phyloP scores from a whole-genome alignment of 441 rosid species.

The Geranium incanum region DNA sequence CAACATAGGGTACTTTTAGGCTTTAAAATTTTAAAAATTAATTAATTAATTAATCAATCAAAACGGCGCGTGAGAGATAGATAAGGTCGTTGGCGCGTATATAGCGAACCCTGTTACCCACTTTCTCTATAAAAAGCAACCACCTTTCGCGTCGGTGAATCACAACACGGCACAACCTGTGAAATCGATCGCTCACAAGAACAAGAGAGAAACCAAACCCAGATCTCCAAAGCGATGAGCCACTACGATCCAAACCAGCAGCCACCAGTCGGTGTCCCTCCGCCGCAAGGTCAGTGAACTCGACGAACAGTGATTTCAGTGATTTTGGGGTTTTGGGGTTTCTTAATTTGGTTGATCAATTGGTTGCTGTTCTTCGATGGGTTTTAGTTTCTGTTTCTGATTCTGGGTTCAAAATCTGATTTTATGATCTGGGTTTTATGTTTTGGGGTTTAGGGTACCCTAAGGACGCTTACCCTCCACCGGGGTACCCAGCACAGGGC shows the following conservation, averaged over 20 bases:
- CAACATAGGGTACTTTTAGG: no score
- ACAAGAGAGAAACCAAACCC: background rate
- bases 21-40: no score
- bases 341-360: background rate
- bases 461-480: conserved; percentile 68
- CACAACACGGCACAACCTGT: background rate
- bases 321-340: no score
- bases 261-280: conserved; percentile 63
- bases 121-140: background rate
- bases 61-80: background rate
- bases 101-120: background rate
- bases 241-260: conserved; percentile 44
- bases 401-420: background rate
- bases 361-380: background rate
- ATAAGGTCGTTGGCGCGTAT: background rate
- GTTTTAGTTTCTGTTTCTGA: conserved; percentile 8
- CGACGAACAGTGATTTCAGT: background rate
- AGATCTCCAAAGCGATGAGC: conserved; percentile 34
- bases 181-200: background rate
- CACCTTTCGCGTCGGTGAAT: background rate
- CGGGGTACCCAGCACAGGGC: conserved; percentile 44
- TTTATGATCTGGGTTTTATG: background rate
- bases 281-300: conserved; percentile 47
- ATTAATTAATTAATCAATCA: no score
- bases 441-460: conserved; percentile 39